A percentile compares a stretch with the other conserved stretches of the same genome.
Conservation (phyloP, 805 yeast genomes). For the Tetrapisispora pingtungensis region DNA sequence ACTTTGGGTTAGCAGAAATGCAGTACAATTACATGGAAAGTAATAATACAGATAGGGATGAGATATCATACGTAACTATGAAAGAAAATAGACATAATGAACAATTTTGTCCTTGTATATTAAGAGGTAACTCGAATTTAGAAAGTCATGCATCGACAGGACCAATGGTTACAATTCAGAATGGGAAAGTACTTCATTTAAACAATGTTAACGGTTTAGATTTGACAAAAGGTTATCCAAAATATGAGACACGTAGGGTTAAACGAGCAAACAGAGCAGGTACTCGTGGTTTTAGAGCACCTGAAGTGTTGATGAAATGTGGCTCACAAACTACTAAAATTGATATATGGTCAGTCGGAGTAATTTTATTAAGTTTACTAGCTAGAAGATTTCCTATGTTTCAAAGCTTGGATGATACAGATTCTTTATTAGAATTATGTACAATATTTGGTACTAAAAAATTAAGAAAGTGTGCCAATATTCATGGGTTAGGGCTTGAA, state of each 20-base stretch:
- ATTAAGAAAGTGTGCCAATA: conserved; percentile 64
- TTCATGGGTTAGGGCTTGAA: conserved; percentile 86
- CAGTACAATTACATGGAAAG: conserved; percentile 22
- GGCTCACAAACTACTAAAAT: conserved; percentile 70
- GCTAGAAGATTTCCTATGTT: conserved; percentile 84
- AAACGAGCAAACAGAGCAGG: conserved; percentile 96
- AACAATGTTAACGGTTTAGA: conserved; percentile 30
- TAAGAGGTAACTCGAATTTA: conserved; percentile 23
- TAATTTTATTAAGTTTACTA: conserved; percentile 68
- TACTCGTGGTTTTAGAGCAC: conserved; percentile 90
- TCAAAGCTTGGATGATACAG: conserved; percentile 87
- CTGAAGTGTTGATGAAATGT: conserved; percentile 83
- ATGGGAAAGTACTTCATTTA: conserved; percentile 25
- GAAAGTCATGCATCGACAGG: conserved; percentile 9
- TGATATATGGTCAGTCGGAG: conserved; percentile 91
- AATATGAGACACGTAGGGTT: conserved; percentile 79
- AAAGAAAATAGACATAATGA: conserved; percentile 22
- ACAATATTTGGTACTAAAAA: conserved; percentile 66
- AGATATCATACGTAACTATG: conserved; percentile 3
- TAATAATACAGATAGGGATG: conserved; percentile 3
- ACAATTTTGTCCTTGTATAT: conserved; percentile 48
- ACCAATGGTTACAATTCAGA: conserved; percentile 25
- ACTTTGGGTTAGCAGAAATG: conserved; percentile 84
- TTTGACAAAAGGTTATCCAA: conserved; percentile 60
- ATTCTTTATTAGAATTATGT: conserved; percentile 79